phyloP scores from a whole-genome alignment of 2,329 filamentous ascomycete species.

The Colletotrichum sp. region DNA sequence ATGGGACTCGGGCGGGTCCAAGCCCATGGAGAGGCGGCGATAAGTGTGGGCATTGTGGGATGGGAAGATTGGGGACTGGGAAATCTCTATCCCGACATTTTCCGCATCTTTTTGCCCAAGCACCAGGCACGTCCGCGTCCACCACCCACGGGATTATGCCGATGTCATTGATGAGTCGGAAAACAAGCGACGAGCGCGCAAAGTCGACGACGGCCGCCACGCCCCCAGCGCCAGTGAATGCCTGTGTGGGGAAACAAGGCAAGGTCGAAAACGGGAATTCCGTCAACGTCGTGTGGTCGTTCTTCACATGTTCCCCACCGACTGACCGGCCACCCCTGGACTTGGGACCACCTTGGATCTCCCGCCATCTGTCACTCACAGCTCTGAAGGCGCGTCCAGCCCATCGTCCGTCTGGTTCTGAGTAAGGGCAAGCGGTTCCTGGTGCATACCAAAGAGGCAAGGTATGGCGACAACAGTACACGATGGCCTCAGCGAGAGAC shows the following conservation, averaged over 20 bases:
- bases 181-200: background rate
- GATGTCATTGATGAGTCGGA: background rate
- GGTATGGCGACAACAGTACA: background rate
- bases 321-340: background rate
- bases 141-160: slow-evolving; percentile 1
- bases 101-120: background rate
- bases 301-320: slow-evolving; percentile 18
- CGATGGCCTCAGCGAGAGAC: background rate
- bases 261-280: background rate
- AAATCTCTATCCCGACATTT: slow-evolving; percentile 15
- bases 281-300: slow-evolving; percentile 2
- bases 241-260: background rate
- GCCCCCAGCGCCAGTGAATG: background rate
- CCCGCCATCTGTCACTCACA: background rate
- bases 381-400: background rate
- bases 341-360: background rate
- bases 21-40: background rate
- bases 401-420: background rate
- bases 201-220: background rate
- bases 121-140: background rate
- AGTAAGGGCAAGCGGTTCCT: background rate
- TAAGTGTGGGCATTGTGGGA: background rate
- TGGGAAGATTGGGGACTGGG: background rate
- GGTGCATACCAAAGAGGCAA: background rate
- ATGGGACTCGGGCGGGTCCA: background rate